These are phyloP conservation scores for Phlebiopsis flavidoalba DNA, from an alignment of 768 basidiomycete genomes.

Conservation along the genomic window DNA sequence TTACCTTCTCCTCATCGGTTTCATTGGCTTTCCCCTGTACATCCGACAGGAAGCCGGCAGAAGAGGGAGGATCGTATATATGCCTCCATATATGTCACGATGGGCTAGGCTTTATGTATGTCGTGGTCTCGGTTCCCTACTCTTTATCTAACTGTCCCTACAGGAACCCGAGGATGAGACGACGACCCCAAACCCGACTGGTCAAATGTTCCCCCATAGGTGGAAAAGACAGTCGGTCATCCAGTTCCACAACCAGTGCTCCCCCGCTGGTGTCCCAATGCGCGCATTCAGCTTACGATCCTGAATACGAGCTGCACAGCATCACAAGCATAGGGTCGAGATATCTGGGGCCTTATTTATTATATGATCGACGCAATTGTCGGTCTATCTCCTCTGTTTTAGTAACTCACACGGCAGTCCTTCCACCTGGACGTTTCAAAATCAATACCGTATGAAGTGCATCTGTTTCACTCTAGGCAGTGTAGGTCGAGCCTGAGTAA, in stretches of 20 bases:
- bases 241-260: background rate
- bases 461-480: too few relatives aligned
- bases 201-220: background rate
- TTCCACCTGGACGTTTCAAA: too few relatives aligned
- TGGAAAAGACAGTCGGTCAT: background rate
- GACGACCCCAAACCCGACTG: background rate
- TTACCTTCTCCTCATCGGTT: background rate
- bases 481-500: too few relatives aligned
- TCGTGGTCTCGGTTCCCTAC: background rate
- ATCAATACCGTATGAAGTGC: too few relatives aligned
- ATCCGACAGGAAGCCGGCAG: background rate
- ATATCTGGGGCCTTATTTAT: background rate
- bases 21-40: background rate
- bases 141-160: background rate
- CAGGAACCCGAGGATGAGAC: background rate
- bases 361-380: background rate
- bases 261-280: background rate
- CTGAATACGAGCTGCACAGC: background rate
- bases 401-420: background rate
- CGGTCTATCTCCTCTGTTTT: background rate
- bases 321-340: background rate
- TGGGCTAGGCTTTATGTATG: background rate
- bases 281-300: background rate
- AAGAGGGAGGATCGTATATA: background rate
- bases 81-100: background rate